These are phyloP conservation scores for Aspergillus udagawae DNA, from an alignment of 2,329 filamentous ascomycete genomes.

Conservation along the genomic window DNA sequence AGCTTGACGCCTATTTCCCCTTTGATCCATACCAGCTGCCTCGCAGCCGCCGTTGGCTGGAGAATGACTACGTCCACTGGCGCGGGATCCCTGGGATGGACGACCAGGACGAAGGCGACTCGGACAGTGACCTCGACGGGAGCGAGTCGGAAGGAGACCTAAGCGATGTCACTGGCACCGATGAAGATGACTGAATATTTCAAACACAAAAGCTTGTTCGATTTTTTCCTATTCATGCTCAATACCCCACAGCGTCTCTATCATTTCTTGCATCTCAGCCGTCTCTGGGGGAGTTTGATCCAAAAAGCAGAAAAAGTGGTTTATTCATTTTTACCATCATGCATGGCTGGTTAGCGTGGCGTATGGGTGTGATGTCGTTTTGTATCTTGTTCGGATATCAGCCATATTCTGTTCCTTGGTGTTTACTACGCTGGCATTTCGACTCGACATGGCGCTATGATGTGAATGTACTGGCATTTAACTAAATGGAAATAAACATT, in stretches of 20 bases:
- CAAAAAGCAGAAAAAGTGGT: conserved; percentile 8
- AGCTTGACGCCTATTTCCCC: conserved; percentile 92
- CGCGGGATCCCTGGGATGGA: conserved; percentile 67
- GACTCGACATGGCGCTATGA: background rate
- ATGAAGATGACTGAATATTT: conserved; percentile 33
- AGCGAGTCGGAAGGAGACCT: conserved; percentile 30
- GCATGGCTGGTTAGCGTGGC: conserved; percentile 20
- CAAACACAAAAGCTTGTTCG: background rate
- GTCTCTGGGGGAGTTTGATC: background rate
- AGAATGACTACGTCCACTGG: conserved; percentile 79
- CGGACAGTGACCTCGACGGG: conserved; percentile 33
- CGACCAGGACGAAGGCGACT: conserved; percentile 52
- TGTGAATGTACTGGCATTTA: background rate
- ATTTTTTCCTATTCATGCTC: background rate
- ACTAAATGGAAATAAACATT: background rate
- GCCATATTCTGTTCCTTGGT: background rate
- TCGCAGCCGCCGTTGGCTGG: conserved; percentile 80
- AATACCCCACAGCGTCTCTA: background rate
- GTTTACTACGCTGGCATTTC: background rate
- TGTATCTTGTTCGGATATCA: conserved; percentile 7
- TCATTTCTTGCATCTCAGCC: background rate
- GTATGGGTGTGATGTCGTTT: conserved; percentile 12
- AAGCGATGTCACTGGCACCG: conserved; percentile 41
- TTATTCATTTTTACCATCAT: background rate
- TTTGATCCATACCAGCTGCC: conserved; percentile 96